phyloP scores from a whole-genome alignment of 2,329 filamentous ascomycete species.

The Pyricularia sp. region DNA sequence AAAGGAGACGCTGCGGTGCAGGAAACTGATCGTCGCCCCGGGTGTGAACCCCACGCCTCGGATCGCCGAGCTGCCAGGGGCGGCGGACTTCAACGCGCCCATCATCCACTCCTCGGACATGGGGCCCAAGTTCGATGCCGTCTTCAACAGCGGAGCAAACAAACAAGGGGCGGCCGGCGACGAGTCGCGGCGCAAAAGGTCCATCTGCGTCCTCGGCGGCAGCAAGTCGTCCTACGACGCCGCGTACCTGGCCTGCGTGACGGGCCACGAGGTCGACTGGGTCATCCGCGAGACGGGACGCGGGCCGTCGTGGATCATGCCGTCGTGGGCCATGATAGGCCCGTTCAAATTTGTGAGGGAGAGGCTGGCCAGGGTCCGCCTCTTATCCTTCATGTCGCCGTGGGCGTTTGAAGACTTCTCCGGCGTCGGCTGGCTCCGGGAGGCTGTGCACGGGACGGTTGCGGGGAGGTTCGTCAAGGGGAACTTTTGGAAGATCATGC shows the following conservation, averaged over 20 bases:
- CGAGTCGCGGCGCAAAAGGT: conserved; percentile 12
- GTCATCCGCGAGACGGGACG: conserved; percentile 44
- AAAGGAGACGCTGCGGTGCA: conserved; percentile 13
- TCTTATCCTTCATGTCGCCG: conserved; percentile 29
- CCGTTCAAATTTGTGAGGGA: conserved; percentile 37
- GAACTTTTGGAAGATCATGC: conserved; percentile 38
- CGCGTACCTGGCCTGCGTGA: conserved; percentile 41
- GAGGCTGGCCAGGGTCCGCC: conserved; percentile 31
- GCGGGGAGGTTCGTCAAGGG: conserved; percentile 20
- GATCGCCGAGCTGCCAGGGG: conserved; percentile 36
- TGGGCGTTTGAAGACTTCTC: conserved; percentile 13
- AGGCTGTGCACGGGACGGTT: conserved; percentile 11
- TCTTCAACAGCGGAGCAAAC: conserved; percentile 14
- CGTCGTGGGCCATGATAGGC: conserved; percentile 32
- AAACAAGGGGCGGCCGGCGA: background rate
- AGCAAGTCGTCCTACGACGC: conserved; percentile 52
- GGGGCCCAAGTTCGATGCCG: conserved; percentile 16
- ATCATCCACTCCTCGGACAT: conserved; percentile 48
- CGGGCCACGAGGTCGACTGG: conserved; percentile 41
- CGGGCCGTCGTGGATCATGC: conserved; percentile 39
- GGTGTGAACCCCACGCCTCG: conserved; percentile 46
- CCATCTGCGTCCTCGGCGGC: conserved; percentile 42
- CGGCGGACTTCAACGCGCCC: conserved; percentile 34
- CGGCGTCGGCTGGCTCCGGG: conserved; percentile 12
- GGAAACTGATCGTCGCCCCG: conserved; percentile 47